These are phyloP conservation scores for Penicillium digitatum DNA, from an alignment of 2,329 filamentous ascomycete species.

Conservation along the genomic window DNA sequence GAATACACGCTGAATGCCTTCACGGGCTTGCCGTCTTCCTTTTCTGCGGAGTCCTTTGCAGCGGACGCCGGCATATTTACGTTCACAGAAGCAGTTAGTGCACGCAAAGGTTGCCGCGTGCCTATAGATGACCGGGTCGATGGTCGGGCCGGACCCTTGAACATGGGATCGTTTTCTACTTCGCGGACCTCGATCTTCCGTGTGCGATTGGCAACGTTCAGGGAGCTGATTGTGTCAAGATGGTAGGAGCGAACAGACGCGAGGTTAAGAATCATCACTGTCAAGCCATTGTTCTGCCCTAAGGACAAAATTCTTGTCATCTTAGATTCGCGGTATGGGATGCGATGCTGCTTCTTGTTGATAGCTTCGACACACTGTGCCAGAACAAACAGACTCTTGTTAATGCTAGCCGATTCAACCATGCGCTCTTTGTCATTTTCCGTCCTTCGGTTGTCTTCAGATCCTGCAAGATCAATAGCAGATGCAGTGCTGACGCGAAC, in stretches of 20 bases:
- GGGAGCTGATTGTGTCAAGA: slow-evolving; percentile 83
- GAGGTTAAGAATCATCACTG: slow-evolving; percentile 93
- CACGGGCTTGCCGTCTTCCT: slow-evolving; percentile 63
- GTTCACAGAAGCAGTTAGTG: slow-evolving; percentile 72
- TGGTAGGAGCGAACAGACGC: slow-evolving; percentile 90
- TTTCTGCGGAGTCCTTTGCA: slow-evolving; percentile 49
- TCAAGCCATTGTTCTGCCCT: slow-evolving; percentile 91
- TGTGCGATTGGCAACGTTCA: slow-evolving; percentile 91
- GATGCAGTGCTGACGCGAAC: slow-evolving; percentile 77
- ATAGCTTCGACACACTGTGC: slow-evolving; percentile 96
- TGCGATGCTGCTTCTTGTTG: slow-evolving; percentile 66
- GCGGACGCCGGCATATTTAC: slow-evolving; percentile 59
- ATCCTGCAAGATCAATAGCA: slow-evolving; percentile 91
- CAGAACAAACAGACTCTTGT: slow-evolving; percentile 92
- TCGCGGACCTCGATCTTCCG: slow-evolving; percentile 96
- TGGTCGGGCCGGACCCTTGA: slow-evolving; percentile 67
- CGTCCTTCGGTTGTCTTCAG: slow-evolving; percentile 89
- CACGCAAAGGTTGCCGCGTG: slow-evolving; percentile 71
- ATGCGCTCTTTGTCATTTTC: slow-evolving; percentile 90
- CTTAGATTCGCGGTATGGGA: slow-evolving; percentile 92
- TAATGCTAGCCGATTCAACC: slow-evolving; percentile 94
- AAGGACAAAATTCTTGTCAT: slow-evolving; percentile 93
- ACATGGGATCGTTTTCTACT: slow-evolving; percentile 91
- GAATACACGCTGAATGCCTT: slow-evolving; percentile 87
- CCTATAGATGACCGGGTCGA: slow-evolving; percentile 41